phyloP scores from a whole-genome alignment of 495 filamentous ascomycete genomes.

The Filosporella fistucella region DNA sequence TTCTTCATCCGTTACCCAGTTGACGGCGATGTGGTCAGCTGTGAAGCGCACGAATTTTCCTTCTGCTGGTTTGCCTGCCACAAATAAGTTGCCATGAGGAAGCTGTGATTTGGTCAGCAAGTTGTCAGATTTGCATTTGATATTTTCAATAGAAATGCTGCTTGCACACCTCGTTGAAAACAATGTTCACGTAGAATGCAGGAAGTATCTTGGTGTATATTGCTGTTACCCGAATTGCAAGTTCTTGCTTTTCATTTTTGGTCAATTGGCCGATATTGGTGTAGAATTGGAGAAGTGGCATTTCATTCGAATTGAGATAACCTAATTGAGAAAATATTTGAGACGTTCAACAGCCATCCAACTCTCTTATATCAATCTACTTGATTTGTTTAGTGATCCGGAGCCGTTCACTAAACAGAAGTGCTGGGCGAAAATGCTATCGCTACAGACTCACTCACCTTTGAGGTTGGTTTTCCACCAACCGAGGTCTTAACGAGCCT shows the following conservation, averaged over 20 bases:
- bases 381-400: no score
- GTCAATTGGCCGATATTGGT: constrained; percentile 5
- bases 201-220: constrained; percentile 9
- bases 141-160: no score
- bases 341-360: no score
- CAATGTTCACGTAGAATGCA: constrained; percentile 17
- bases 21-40: constrained; percentile 17
- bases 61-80: constrained; percentile 5
- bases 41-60: constrained; percentile 19
- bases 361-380: no score
- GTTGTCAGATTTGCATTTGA: no score
- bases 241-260: constrained; percentile 7
- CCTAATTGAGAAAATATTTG: no score
- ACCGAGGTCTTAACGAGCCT: no score
- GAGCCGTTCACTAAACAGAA: no score
- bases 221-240: constrained; percentile 6
- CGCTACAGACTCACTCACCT: no score
- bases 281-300: constrained; percentile 20
- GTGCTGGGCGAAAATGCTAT: no score
- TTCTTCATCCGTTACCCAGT: constrained; percentile 6
- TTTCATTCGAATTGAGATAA: no score
- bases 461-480: no score
- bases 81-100: constrained; percentile 9
- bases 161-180: constrained; percentile 15
- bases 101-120: constrained; percentile 8